These are phyloP conservation scores for Ramalina peruviana DNA, from an alignment of 495 filamentous ascomycete species.

Conservation along the genomic window DNA sequence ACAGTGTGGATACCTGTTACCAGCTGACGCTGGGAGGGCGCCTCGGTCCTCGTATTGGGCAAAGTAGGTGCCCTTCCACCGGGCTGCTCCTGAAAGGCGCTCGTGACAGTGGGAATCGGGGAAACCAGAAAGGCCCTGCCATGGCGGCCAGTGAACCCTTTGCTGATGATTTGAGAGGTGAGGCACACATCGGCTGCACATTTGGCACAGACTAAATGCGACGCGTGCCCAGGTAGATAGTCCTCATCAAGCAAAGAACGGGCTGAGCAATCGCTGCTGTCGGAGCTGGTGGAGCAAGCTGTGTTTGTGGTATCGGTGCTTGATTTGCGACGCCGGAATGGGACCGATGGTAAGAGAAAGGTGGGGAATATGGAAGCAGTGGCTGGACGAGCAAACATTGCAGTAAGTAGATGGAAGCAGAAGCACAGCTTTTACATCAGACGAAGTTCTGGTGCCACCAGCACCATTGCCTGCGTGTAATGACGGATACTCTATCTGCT, in stretches of 20 bases:
- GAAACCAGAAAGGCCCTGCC: conserved; percentile 84
- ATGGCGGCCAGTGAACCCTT: conserved; percentile 88
- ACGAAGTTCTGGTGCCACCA: no score
- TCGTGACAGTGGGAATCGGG: conserved; percentile 8
- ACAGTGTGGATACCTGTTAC: conserved; percentile 65
- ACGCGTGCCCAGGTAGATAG: conserved; percentile 36
- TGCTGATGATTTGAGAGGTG: conserved; percentile 68
- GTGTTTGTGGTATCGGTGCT: conserved; percentile 16
- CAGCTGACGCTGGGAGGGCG: conserved; percentile 54
- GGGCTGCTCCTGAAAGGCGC: conserved; percentile 22
- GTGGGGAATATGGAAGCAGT: conserved; percentile 28
- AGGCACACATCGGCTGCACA: conserved; percentile 67
- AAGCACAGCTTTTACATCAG: no score
- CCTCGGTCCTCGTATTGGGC: conserved; percentile 46
- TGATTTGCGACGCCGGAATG: conserved; percentile 32
- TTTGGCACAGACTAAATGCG: conserved; percentile 55
- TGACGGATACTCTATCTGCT: no score
- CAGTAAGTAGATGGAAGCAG: conserved; percentile 8
- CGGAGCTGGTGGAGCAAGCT: conserved; percentile 7
- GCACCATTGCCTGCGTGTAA: no score
- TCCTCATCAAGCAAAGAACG: conserved; percentile 14
- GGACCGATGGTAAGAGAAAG: conserved; percentile 39
- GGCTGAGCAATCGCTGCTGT: conserved; percentile 8
- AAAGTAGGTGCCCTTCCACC: conserved; percentile 21
- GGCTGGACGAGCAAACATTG: conserved; percentile 12